Conservation (phyloP, 176 grass and related monocot species). For the Zoysia pacifica region DNA sequence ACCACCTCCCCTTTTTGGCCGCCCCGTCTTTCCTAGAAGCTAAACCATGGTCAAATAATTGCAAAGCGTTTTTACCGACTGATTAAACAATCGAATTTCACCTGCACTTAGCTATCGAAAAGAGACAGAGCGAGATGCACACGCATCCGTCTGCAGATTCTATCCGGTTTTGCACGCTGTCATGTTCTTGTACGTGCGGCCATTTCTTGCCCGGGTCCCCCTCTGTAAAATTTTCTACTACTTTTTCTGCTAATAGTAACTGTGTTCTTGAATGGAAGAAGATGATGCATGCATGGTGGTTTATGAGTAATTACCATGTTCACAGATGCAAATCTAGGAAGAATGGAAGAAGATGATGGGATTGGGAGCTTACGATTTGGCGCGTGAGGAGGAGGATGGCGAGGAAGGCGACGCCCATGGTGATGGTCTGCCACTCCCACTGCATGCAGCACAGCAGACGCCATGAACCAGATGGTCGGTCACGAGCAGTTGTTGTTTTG, state of each 20-base stretch:
- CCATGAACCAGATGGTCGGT: not conserved
- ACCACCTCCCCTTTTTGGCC: constrained; percentile 45
- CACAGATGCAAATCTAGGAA: not conserved
- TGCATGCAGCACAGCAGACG: constrained; percentile 16
- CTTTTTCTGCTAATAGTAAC: constrained; percentile 13
- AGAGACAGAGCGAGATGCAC: not conserved
- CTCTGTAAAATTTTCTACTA: not conserved
- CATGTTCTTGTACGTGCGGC: constrained; percentile 12
- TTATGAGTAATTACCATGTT: not conserved
- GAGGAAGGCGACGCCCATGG: constrained; percentile 87
- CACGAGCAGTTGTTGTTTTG: constrained; percentile 13
- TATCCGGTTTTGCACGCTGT: not conserved
- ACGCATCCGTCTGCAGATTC: constrained; percentile 2
- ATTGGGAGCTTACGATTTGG: constrained; percentile 74
- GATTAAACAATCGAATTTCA: not conserved
- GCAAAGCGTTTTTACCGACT: constrained; percentile 28
- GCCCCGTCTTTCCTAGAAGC: constrained; percentile 36
- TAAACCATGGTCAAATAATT: constrained; percentile 45
- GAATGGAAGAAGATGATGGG: constrained; percentile 31
- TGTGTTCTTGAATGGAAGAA: not conserved
- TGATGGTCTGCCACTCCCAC: constrained; percentile 94
- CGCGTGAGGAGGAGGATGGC: constrained; percentile 76
- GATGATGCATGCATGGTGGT: not conserved
- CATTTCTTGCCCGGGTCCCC: not conserved
- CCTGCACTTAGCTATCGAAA: not conserved